Conservation (phyloP, 768 basidiomycete species). For the Tephrocybe sp. region DNA sequence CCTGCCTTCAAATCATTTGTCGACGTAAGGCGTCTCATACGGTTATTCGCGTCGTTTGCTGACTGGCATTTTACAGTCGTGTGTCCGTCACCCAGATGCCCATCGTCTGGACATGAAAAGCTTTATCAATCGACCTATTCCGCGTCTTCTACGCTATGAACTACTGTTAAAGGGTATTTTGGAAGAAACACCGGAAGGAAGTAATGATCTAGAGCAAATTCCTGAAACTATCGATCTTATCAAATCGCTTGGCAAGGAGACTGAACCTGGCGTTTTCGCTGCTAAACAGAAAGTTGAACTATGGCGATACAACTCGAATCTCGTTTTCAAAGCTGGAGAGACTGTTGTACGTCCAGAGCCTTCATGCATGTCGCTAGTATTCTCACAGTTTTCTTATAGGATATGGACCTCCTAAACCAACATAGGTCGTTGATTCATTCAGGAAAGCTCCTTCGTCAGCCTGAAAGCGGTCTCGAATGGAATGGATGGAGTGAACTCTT, state of each 20-base stretch:
- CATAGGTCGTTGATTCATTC: conserved; percentile 83
- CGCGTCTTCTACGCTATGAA: conserved; percentile 86
- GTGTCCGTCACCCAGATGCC: conserved; percentile 68
- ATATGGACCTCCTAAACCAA: conserved; percentile 88
- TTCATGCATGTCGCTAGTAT: not conserved
- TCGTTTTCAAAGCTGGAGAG: conserved; percentile 81
- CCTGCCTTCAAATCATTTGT: conserved; percentile 78
- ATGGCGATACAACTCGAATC: conserved; percentile 80
- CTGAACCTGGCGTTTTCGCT: conserved; percentile 81
- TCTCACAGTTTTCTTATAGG: conserved; percentile 34
- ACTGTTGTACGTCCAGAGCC: conserved; percentile 43
- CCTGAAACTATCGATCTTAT: conserved; percentile 87
- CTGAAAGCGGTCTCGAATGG: conserved; percentile 86
- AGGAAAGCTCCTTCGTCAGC: conserved; percentile 81
- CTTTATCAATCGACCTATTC: conserved; percentile 92
- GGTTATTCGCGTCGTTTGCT: conserved; percentile 19
- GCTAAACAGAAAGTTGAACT: conserved; percentile 89
- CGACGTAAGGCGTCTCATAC: conserved; percentile 46
- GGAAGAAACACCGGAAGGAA: conserved; percentile 69
- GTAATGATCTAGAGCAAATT: conserved; percentile 82
- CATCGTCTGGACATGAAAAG: conserved; percentile 88
- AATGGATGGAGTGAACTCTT: conserved; percentile 90
- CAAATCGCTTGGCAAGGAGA: conserved; percentile 82
- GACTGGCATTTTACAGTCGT: conserved; percentile 29
- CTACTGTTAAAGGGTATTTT: conserved; percentile 79